A percentile compares a stretch with the other conserved stretches of the same genome.
phyloP scores from a whole-genome alignment of 2,329 filamentous ascomycete genomes.

The Monilinia fructicola region DNA sequence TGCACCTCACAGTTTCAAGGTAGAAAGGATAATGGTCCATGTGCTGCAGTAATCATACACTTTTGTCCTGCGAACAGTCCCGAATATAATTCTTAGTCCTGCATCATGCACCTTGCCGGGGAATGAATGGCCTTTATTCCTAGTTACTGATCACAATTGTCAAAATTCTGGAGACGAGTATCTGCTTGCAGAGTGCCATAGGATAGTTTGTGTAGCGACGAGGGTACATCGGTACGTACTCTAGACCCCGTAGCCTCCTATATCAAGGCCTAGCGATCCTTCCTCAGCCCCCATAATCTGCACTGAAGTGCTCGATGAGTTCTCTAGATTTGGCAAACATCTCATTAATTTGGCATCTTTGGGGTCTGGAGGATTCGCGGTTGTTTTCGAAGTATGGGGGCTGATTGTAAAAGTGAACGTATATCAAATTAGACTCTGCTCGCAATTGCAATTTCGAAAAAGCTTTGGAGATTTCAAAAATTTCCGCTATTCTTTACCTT shows the following conservation, averaged over 20 bases:
- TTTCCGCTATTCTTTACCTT: background rate
- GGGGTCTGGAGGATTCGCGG: background rate
- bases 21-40: no score
- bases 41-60: no score
- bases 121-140: background rate
- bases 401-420: background rate
- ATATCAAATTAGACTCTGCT: conserved; percentile 11
- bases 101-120: no score
- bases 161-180: background rate
- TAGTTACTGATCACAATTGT: background rate
- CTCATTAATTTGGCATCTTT: background rate
- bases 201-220: no score
- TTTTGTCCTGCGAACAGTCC: no score
- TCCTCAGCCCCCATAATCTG: conserved; percentile 2
- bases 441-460: background rate
- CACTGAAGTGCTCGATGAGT: background rate
- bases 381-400: background rate
- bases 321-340: background rate
- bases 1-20: no score
- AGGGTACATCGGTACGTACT: background rate
- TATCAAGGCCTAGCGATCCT: background rate
- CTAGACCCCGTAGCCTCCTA: background rate
- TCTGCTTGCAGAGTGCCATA: background rate
- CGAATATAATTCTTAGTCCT: no score
- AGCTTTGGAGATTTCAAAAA: background rate